phyloP scores from a whole-genome alignment of 2,329 filamentous ascomycete genomes.

The Neospermospora avenae region DNA sequence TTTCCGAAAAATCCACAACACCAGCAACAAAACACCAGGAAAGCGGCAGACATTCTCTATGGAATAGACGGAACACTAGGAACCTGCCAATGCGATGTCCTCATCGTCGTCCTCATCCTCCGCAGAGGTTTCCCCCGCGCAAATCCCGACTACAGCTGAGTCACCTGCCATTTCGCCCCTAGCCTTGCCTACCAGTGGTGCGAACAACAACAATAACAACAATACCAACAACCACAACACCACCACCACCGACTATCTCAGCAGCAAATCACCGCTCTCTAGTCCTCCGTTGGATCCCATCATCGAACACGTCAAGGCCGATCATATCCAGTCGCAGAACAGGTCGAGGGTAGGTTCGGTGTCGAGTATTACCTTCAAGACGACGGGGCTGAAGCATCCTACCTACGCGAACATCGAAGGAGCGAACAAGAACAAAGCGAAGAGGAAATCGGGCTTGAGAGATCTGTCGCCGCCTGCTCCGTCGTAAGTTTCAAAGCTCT shows the following conservation, averaged over 20 bases:
- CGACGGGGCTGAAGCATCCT: slow-evolving; percentile 16
- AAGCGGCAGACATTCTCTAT: not conserved
- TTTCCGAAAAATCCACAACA: not conserved
- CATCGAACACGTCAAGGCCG: slow-evolving; percentile 33
- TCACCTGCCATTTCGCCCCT: slow-evolving; percentile 25
- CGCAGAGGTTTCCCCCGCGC: slow-evolving; percentile 3
- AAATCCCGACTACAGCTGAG: slow-evolving; percentile 7
- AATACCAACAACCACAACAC: not conserved
- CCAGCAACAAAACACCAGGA: slow-evolving; percentile 10
- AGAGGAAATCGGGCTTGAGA: slow-evolving; percentile 23
- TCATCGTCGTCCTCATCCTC: slow-evolving; percentile 11
- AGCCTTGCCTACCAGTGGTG: slow-evolving; percentile 10
- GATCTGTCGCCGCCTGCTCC: slow-evolving; percentile 39
- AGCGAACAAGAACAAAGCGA: slow-evolving; percentile 14
- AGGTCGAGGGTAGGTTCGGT: slow-evolving; percentile 21
- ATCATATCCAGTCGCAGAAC: slow-evolving; percentile 19
- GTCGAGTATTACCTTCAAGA: slow-evolving; percentile 32
- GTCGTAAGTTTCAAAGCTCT: slow-evolving; percentile 34
- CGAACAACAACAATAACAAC: slow-evolving; percentile 9
- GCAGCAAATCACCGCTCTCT: slow-evolving; percentile 4
- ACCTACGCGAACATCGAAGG: not conserved
- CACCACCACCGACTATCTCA: not conserved
- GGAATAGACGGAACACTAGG: not conserved
- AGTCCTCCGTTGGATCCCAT: slow-evolving; percentile 31
- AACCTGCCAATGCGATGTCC: not conserved